These are phyloP conservation scores for Sindora glabra DNA, from an alignment of 306 rosid genomes.

Conservation along the genomic window DNA sequence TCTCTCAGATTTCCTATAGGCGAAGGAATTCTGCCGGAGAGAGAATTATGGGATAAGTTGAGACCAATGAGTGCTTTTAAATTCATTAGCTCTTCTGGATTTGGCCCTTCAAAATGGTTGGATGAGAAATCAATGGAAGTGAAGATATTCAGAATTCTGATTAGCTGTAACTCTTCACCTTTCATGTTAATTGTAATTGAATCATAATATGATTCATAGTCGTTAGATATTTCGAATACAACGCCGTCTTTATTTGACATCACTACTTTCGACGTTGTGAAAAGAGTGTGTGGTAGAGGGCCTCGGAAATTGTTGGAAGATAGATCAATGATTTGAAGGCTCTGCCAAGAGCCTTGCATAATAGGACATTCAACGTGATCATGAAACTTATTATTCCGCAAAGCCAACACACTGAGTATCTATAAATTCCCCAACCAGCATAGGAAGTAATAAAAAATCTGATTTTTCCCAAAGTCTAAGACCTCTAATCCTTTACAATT, in stretches of 20 bases:
- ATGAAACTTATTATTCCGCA: slow-evolving; percentile 2
- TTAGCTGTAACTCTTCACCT: no score
- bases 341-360: background rate
- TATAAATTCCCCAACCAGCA: background rate
- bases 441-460: background rate
- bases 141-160: no score
- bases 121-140: no score
- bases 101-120: no score
- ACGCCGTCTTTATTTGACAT: background rate
- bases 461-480: slow-evolving; percentile 3
- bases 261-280: slow-evolving; percentile 4
- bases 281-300: background rate
- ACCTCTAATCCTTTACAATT: background rate
- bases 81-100: no score
- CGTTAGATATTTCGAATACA: no score
- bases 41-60: no score
- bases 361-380: background rate
- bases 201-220: no score
- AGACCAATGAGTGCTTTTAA: no score
- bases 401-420: background rate
- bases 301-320: slow-evolving; percentile 14
- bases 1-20: no score
- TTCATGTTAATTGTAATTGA: no score
- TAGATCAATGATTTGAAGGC: slow-evolving; percentile 4
- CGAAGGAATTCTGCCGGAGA: no score